Conservation (phyloP, 75 land plant genomes). For the Sequoiadendron giganteum region DNA sequence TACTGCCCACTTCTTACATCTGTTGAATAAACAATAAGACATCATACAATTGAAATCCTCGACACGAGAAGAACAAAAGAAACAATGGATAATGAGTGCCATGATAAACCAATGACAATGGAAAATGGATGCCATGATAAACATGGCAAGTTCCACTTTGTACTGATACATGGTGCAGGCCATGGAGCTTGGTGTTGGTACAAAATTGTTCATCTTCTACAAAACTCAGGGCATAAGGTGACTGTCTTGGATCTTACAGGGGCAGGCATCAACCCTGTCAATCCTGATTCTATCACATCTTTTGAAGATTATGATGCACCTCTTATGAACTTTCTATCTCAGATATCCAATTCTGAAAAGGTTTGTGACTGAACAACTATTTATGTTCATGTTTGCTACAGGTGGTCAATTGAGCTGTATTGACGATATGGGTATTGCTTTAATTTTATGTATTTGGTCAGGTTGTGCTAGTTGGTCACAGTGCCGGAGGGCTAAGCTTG, state of each 20-base stretch:
- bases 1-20: neutral
- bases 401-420: neutral
- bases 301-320: conserved; percentile 67
- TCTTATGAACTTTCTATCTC: conserved; percentile 43
- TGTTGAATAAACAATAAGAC: neutral
- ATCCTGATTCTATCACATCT: conserved; percentile 37
- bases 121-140: conserved; percentile 1
- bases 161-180: conserved; percentile 63
- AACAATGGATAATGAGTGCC: neutral
- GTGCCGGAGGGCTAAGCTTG: conserved; percentile 68
- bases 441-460: neutral
- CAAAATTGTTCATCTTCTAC: conserved; percentile 50
- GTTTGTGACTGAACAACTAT: conserved; percentile 8
- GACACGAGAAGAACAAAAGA: neutral
- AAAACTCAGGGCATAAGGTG: conserved; percentile 55
- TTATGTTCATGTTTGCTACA: neutral
- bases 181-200: conserved; percentile 87
- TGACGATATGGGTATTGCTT: neutral
- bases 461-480: conserved; percentile 80
- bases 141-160: conserved; percentile 38
- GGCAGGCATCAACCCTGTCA: conserved; percentile 49
- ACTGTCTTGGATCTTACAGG: conserved; percentile 58
- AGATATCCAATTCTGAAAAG: conserved; percentile 36
- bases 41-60: neutral
- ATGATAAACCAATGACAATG: neutral